Evolutionary conservation across 1,139 yeast species (phyloP).

Genomic region (Debaryomyces coudertii): DNA sequence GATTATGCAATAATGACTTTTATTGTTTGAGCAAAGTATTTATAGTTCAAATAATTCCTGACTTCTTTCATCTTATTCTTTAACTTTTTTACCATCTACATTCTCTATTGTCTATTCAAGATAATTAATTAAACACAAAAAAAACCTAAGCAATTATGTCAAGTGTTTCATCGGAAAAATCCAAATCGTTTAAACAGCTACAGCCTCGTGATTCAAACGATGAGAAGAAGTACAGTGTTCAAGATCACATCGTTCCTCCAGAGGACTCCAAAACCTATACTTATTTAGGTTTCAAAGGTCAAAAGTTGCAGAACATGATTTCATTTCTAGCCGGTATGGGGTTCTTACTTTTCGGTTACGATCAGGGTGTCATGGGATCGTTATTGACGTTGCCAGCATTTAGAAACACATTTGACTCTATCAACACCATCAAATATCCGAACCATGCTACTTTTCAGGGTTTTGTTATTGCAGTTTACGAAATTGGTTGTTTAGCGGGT

Average conservation of each 20-base stretch:
- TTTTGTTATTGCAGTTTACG: slow-evolving; percentile 40
- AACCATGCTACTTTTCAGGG: slow-evolving; percentile 35
- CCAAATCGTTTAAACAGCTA: background rate
- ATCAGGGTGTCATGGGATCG: slow-evolving; percentile 54
- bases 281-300: slow-evolving; percentile 32
- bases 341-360: slow-evolving; percentile 47
- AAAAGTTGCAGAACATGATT: slow-evolving; percentile 28
- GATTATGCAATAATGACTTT: background rate
- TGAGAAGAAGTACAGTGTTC: background rate
- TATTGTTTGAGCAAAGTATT: background rate
- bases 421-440: slow-evolving; percentile 22
- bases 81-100: background rate
- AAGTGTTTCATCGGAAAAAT: background rate
- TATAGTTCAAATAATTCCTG: background rate
- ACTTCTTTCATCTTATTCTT: background rate
- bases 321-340: slow-evolving; percentile 36
- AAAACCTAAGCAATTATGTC: background rate
- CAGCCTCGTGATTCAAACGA: background rate
- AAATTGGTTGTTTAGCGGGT: slow-evolving; percentile 39
- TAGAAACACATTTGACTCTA: slow-evolving; percentile 39
- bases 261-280: slow-evolving; percentile 12
- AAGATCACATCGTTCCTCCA: background rate
- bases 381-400: slow-evolving; percentile 44
- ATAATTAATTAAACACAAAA: background rate
- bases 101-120: background rate